Percentiles rank a stretch among this genome's conserved stretches.
Evolutionary conservation across 225 moss, liverwort and hornwort genomes (phyloP).

Genomic region (Pseudisothecium myosuroides): DNA sequence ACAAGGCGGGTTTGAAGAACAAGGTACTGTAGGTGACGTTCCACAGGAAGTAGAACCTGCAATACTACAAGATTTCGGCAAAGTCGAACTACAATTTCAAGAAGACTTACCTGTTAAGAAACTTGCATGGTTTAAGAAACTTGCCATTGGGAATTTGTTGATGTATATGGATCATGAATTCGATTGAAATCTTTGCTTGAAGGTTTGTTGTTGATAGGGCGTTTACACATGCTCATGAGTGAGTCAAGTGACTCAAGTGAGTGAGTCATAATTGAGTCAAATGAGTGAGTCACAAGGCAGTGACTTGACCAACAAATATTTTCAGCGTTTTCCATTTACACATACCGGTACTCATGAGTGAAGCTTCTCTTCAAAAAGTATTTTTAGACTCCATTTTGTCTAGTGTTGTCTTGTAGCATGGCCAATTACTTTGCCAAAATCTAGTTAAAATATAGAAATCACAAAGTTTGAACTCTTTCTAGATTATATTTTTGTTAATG

Average conservation of each 20-base stretch:
- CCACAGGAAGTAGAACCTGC: background rate
- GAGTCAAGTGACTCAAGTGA: background rate
- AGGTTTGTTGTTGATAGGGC: background rate
- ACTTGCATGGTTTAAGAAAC: background rate
- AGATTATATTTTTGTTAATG: too few relatives aligned
- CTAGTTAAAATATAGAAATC: too few relatives aligned
- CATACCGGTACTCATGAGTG: background rate
- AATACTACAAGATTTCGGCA: too few relatives aligned
- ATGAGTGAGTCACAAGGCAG: background rate
- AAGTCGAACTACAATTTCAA: background rate
- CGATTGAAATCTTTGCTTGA: fast-evolving
- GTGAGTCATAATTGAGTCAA: background rate
- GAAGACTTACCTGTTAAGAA: background rate
- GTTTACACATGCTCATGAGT: background rate
- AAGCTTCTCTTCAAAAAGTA: too few relatives aligned
- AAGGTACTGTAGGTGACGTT: background rate
- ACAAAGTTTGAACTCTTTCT: too few relatives aligned
- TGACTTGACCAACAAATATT: background rate
- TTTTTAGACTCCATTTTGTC: background rate
- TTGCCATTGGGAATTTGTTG: background rate
- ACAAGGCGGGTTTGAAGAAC: background rate
- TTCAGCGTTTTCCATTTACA: background rate
- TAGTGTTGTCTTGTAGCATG: background rate
- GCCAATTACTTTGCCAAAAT: too few relatives aligned
- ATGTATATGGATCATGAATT: background rate